Base-by-base conservation (phyloP, 2,329 filamentous ascomycete species). In the Apiospora pterosperma region DNA sequence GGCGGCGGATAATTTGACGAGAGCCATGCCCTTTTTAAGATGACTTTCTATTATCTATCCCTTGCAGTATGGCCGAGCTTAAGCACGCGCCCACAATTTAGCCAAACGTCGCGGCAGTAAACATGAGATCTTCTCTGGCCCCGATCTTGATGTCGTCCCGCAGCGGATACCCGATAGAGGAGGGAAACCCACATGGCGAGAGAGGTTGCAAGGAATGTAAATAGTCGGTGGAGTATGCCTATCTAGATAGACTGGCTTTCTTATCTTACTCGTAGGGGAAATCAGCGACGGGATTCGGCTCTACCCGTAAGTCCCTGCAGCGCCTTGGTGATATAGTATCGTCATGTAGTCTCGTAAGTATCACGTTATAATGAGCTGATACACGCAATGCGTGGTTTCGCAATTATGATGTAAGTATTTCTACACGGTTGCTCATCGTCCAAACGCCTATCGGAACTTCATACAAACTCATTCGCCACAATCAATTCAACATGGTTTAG, bases 401-500 rank as follows among this genome's bases (percentile, higher is more conserved):
- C 28, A 11, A 16, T 28, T n/a, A 55, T 55, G n/a, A n/a, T n/a
- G n/a, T n/a, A n/a, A n/a, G n/a, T n/a, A n/a, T n/a, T n/a, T 34
- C 31, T 55, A 55, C 48, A 34, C 11, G 28, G 1, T 19, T 41
- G 38, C 16, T 41, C 38, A 6, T n/a, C 38, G 19, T 19, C 28
- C 48, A 34, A 34, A 55, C 48, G 48, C 48, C 48, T 52, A 28
- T 55, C 28, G 12, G 25, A n/a, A n/a, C 41, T 55, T 55, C 48
- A 10, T 55, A 55, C 31, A 55, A 55, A n/a, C 25, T 55, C 48
- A 55, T 34, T 34, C 19, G 28, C 48, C 48, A 34, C 21, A 19
- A 12, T n/a, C n/a, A 10, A 7, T 10, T 5, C 25, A 36, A 39
- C 21, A n/a, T 21, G 4, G 10, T 38, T 62, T 72, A 81, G 70